Conservation (phyloP, 2,329 filamentous ascomycete genomes). For the Tolypocladium guangdongense region DNA sequence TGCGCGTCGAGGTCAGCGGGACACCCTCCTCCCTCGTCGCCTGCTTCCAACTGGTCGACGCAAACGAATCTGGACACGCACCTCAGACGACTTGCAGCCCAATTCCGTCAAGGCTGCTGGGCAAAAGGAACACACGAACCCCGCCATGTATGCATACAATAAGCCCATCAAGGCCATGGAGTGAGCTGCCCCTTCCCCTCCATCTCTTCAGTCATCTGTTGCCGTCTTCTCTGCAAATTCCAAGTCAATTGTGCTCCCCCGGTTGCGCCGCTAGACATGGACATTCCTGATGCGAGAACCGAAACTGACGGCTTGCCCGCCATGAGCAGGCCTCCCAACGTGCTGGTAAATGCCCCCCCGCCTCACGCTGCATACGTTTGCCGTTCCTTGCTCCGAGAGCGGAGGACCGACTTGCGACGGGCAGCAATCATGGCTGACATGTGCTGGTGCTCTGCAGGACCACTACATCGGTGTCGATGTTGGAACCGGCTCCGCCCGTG, state of each 20-base stretch:
- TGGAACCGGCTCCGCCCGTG: slow-evolving; percentile 87
- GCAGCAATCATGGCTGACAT: neutral
- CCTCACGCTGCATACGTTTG: neutral
- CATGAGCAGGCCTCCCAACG: slow-evolving; percentile 22
- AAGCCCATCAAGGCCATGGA: slow-evolving; percentile 27
- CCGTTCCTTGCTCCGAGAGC: too few relatives aligned
- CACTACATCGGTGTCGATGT: slow-evolving; percentile 84
- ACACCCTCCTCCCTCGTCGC: neutral
- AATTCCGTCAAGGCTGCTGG: neutral
- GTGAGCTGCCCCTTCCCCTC: slow-evolving; percentile 15
- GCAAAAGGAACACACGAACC: neutral
- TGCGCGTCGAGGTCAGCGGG: neutral
- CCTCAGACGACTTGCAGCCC: too few relatives aligned
- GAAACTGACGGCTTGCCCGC: slow-evolving; percentile 9
- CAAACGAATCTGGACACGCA: neutral
- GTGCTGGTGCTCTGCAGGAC: slow-evolving; percentile 25
- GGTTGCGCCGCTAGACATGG: too few relatives aligned
- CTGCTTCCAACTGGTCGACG: neutral
- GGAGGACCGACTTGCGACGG: neutral
- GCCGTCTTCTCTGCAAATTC: neutral
- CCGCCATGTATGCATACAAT: slow-evolving; percentile 23
- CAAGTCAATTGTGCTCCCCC: too few relatives aligned
- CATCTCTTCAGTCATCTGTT: neutral
- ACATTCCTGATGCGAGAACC: slow-evolving; percentile 5
- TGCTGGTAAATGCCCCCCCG: slow-evolving; percentile 14